A percentile compares a stretch with the other conserved stretches of the same genome.
phyloP scores from a whole-genome alignment of 176 grass and related monocot genomes.

The Triticum aestivum region DNA sequence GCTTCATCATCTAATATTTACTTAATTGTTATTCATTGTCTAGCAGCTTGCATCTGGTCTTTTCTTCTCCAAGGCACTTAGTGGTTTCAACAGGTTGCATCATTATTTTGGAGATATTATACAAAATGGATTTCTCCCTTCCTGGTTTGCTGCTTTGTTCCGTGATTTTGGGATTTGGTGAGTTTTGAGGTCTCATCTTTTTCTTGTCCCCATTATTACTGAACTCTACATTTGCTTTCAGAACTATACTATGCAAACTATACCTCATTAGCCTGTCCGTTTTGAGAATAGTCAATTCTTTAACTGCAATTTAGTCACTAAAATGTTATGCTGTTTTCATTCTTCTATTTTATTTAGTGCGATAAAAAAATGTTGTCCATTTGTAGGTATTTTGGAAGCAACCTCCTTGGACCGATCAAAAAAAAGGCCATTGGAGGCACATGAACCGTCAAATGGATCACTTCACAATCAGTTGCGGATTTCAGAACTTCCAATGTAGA shows the following conservation, averaged over 20 bases:
- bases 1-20: slow-evolving; percentile 9
- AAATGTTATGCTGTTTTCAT: neutral
- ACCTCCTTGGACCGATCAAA: slow-evolving; percentile 77
- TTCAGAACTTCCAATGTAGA: slow-evolving; percentile 75
- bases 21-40: neutral
- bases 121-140: slow-evolving; percentile 90
- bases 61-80: slow-evolving; percentile 95
- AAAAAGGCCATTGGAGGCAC: slow-evolving; percentile 68
- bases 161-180: slow-evolving; percentile 80
- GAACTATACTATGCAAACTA: slow-evolving; percentile 11
- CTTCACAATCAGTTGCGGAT: slow-evolving; percentile 73
- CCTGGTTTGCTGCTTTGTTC: slow-evolving; percentile 80
- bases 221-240: slow-evolving; percentile 1
- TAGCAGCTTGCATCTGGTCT: slow-evolving; percentile 90
- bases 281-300: slow-evolving; percentile 22
- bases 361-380: neutral
- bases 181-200: slow-evolving; percentile 35
- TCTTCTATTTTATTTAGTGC: slow-evolving; percentile 21
- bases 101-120: slow-evolving; percentile 78
- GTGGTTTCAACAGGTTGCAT: slow-evolving; percentile 84
- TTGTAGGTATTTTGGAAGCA: slow-evolving; percentile 91
- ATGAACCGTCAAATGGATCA: slow-evolving; percentile 63
- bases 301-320: neutral
- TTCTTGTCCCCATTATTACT: slow-evolving; percentile 21
- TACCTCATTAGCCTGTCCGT: slow-evolving; percentile 20